Conservation (phyloP, 257 asterid genomes). For the Thymus quinquecostatus region DNA sequence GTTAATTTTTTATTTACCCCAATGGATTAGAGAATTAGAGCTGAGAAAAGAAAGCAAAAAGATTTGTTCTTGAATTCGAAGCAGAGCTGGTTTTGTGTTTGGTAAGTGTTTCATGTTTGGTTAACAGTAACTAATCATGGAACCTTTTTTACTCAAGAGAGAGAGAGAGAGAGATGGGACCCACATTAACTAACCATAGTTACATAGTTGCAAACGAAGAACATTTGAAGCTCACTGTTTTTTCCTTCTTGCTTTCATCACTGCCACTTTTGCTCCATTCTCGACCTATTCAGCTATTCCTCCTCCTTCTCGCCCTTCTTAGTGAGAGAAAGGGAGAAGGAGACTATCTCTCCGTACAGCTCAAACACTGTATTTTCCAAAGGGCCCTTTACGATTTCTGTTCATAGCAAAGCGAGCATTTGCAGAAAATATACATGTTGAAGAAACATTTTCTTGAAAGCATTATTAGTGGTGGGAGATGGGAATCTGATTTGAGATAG, state of each 20-base stretch:
- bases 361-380: slow-evolving; percentile 4
- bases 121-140: no score
- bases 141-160: no score
- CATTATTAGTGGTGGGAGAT: slow-evolving; percentile 31
- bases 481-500: slow-evolving; percentile 54
- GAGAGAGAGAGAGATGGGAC: no score
- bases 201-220: slow-evolving; percentile 11
- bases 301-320: slow-evolving; percentile 14
- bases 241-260: slow-evolving; percentile 38
- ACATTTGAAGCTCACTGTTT: slow-evolving; percentile 43
- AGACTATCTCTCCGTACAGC: slow-evolving; percentile 27
- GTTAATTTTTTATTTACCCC: no score
- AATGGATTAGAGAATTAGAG: no score
- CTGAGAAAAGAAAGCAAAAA: no score
- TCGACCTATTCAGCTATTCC: neutral
- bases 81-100: no score
- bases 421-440: slow-evolving; percentile 2
- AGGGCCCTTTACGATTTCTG: neutral
- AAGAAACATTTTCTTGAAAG: slow-evolving; percentile 35
- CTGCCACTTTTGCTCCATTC: slow-evolving; percentile 11
- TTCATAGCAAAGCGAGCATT: slow-evolving; percentile 30
- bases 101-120: no score
- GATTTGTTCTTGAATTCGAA: no score
- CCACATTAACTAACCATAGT: slow-evolving; percentile 32
- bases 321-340: slow-evolving; percentile 14